A percentile compares a stretch with the other conserved stretches of the same genome.
Conservation (phyloP, 2,329 filamentous ascomycete species). For the Sporothrix dimorphospora region DNA sequence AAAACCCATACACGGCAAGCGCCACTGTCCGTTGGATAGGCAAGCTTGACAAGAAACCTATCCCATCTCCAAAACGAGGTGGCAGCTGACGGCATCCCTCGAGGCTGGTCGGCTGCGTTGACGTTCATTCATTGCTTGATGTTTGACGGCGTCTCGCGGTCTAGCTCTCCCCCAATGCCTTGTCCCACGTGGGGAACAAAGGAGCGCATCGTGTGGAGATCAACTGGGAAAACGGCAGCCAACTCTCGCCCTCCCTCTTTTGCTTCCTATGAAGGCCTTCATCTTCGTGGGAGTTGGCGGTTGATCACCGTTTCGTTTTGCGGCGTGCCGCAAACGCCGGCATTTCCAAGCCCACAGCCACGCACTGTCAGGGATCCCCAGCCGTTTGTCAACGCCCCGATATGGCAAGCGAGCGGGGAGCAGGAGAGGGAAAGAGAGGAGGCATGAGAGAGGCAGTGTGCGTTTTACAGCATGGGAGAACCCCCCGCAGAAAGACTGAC, state of each 20-base stretch:
- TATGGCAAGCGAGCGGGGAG: not conserved
- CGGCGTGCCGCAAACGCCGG: not conserved
- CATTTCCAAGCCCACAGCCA: not conserved
- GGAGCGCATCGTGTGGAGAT: not conserved
- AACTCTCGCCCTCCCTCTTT: not conserved
- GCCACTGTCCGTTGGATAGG: not conserved
- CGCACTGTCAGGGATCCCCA: not conserved
- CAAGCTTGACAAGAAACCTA: not conserved
- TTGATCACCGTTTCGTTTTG: conserved; percentile 6
- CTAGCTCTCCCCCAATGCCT: conserved; percentile 17
- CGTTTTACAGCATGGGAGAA: not conserved
- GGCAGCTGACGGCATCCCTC: not conserved
- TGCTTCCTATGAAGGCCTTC: not conserved
- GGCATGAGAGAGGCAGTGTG: not conserved
- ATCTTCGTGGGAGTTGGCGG: not conserved
- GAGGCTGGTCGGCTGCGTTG: not conserved
- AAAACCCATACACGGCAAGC: not conserved
- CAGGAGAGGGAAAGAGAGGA: not conserved
- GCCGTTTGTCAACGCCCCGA: not conserved
- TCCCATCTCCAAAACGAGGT: not conserved
- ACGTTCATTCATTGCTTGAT: no score
- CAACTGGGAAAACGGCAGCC: not conserved
- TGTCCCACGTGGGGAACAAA: conserved; percentile 16
- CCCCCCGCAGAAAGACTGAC: not conserved
- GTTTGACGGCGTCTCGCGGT: not conserved